These are phyloP conservation scores for Komagataella ulmi DNA, from an alignment of 805 yeast genomes.

Conservation along the genomic window DNA sequence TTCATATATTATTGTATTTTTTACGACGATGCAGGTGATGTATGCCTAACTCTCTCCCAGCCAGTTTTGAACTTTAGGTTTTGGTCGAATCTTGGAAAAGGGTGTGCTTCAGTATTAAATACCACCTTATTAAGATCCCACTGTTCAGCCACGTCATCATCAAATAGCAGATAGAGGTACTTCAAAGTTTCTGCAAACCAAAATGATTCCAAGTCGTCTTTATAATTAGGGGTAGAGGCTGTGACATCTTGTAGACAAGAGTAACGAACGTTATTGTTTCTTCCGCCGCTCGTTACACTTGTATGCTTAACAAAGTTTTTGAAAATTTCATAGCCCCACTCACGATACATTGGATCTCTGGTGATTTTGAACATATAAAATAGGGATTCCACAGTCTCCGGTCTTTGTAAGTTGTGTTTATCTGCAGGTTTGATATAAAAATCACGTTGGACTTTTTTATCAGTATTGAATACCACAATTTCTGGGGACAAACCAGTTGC, in stretches of 20 bases:
- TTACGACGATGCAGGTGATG: neutral
- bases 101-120: conserved; percentile 90
- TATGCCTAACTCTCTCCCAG: conserved; percentile 28
- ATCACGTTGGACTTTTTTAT: conserved; percentile 31
- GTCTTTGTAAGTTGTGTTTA: conserved; percentile 79
- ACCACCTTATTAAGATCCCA: conserved; percentile 59
- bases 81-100: conserved; percentile 62
- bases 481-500: conserved; percentile 81
- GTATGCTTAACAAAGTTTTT: conserved; percentile 52
- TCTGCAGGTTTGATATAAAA: conserved; percentile 60
- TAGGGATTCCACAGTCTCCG: conserved; percentile 86
- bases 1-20: conserved; percentile 8
- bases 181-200: conserved; percentile 93
- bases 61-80: conserved; percentile 43
- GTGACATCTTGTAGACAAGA: conserved; percentile 61
- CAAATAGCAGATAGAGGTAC: conserved; percentile 70
- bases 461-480: conserved; percentile 69
- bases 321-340: conserved; percentile 86
- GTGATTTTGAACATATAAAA: conserved; percentile 72
- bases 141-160: conserved; percentile 41
- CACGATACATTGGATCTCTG: conserved; percentile 66
- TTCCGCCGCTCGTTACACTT: conserved; percentile 32
- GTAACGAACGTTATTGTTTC: conserved; percentile 30
- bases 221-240: conserved; percentile 29
- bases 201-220: conserved; percentile 80